Evolutionary conservation across 1,284 basidiomycete genomes (phyloP), one percentile per base, ranked within the genome.

Genomic region (Sporisorium iseilematis-ciliati): DNA sequence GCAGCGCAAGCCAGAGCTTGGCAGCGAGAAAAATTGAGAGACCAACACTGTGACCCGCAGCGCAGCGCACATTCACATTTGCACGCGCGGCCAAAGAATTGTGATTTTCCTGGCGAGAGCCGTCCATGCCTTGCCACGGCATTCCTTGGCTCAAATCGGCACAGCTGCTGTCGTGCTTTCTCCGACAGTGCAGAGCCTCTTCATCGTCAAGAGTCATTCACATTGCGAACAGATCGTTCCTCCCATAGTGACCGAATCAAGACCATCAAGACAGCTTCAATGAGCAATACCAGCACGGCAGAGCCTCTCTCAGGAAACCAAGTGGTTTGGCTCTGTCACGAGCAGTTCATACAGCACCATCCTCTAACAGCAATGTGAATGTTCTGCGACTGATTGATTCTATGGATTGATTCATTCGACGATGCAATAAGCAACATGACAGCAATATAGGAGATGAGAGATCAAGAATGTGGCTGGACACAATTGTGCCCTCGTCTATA

Each of bases 401-500:
- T 8, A 35, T 26, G 29, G 23, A n/a, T 33, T 33, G 35, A n/a
- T 49, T 26, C 7, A 46, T 46, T 46, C 12, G 29, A 49, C n/a
- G 11, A 50, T 31, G 33, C 49, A 5, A 29, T 29, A 26, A 29
- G 14, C 35, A 16, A 38, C 14, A 38, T 11, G 35, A 38, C 35
- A n/a, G 25, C 5, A 8, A 8, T 26, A 38, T 6, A 18, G 20
- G 21, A 38, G 31, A 40, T 14, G 16, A 43, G 45, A 35, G 43
- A 21, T 11, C 26, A 53, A 11, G 43, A 48, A 65, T 76, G 69
- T 76, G 52, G 57, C 74, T 68, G 69, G 65, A 63, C 74, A 72
- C 69, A 76, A 76, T 76, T 76, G 74, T 72, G 69, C 64, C 69
- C 51, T 65, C 74, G 65, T 57, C 69, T 72, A 76, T 54, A 25